Evolutionary conservation across 257 asterid genomes (phyloP).

Genomic region (Verbascum thapsus): DNA sequence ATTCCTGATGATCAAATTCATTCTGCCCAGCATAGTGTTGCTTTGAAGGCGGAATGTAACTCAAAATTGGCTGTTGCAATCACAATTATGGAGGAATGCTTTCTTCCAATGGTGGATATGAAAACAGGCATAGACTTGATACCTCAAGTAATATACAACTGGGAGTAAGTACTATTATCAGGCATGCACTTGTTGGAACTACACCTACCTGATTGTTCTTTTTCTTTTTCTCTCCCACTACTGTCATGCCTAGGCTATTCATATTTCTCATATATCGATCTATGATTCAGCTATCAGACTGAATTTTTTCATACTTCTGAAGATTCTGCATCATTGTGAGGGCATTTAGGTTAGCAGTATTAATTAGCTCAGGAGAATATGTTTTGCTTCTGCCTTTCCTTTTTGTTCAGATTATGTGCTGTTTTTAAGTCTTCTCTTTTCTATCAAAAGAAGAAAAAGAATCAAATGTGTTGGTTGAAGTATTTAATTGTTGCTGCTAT

Average conservation of each 20-base stretch:
- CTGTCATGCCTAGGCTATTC: constrained; percentile 17
- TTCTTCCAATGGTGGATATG: constrained; percentile 93
- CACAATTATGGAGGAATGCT: constrained; percentile 96
- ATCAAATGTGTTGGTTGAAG: background rate
- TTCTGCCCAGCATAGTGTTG: constrained; percentile 57
- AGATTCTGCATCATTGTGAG: constrained; percentile 8
- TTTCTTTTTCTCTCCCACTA: constrained; percentile 7
- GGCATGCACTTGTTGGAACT: constrained; percentile 21
- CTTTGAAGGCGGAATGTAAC: constrained; percentile 91
- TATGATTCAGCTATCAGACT: constrained; percentile 7
- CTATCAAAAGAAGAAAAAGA: constrained; percentile 1
- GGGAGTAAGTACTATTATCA: constrained; percentile 70
- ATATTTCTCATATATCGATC: constrained; percentile 20
- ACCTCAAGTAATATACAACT: constrained; percentile 92
- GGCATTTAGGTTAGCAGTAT: constrained; percentile 3
- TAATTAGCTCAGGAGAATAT: constrained; percentile 3
- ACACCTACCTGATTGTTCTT: background rate
- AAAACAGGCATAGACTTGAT: constrained; percentile 97
- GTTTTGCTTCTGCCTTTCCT: background rate
- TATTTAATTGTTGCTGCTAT: background rate
- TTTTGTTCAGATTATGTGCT: constrained; percentile 5
- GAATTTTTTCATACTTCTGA: background rate
- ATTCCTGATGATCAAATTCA: constrained; percentile 77
- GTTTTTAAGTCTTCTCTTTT: constrained; percentile 4
- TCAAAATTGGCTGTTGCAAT: constrained; percentile 95